Evolutionary conservation across 257 asterid genomes (phyloP), one percentile per base, ranked within the genome.

Genomic region (Paulownia fortunei): DNA sequence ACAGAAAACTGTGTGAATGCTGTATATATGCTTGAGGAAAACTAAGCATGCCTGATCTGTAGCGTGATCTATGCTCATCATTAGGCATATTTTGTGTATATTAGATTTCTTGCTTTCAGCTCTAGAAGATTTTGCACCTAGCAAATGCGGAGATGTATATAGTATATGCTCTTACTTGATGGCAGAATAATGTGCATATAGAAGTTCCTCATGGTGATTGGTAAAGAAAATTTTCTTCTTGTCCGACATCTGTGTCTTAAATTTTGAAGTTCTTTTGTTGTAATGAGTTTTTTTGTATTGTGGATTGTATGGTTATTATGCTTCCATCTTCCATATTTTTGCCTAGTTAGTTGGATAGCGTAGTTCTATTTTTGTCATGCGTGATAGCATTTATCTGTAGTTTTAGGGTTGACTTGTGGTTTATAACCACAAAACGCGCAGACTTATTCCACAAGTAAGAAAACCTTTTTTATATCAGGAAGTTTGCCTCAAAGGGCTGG

Each of bases 1-100:
- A 74, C 92, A 0, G 99, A 96, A 60, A 87, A 82, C 41, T 79
- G 68, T 16, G 84, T 91, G 72, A 82, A 77, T 56, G 79, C 8
- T 73, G 90, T 86, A 34, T 93, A 84, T 87, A 81, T 41, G 82
- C 97, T 91, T 1, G 83, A 86, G 81, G 93, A 90, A 21, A 82
- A 90, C 81, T 89, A 86, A 89, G 66, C 34, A 18, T 23, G 24
- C 12, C 19, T 1, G 2, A 30, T 4, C 36, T 30, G 24, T 32
- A 32, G 23, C 27, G 6, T 13, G 41, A 15, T 30, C 56, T 39
- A 19, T 66, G 70, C 68, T 60, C 6, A 52, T 10, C 10, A 24
- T 27, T 42, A 13, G 24, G 62, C 34, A 9, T 64, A 3, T 8
- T 66, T 42, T 60, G 80, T 80, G 21, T 10, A 78, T 76, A 74